Base-by-base conservation (phyloP, 2,329 filamentous ascomycete genomes). In the Fusarium veterinarium region DNA sequence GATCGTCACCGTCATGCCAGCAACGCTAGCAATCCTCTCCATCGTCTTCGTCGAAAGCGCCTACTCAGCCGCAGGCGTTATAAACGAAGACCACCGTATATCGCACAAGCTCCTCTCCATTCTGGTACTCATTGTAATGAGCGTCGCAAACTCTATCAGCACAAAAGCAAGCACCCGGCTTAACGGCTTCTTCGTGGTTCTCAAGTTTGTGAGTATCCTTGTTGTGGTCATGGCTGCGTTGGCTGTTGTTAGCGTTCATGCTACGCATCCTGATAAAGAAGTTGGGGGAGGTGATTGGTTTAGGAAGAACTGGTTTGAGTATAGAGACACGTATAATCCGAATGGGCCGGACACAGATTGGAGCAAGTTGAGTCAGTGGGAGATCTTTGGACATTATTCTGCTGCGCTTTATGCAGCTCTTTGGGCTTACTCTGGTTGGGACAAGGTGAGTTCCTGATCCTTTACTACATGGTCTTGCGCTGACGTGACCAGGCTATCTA, bases 361-460 rank as follows among this genome's bases (percentile, higher is more conserved):
- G 88, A 76, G 77, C 1, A 68, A 76, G 3, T 73, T 91, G 45
- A 81, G 84, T 9, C 78, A 82, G 33, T 91, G 90, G 90, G 88
- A 90, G 62, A 83, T 88, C 16, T 84, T 91, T 31, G 90, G 90
- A 0, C 87, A 91, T 72, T 87, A 87, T 62, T 89, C 88, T 6
- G 85, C 89, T 3, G 90, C 90, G 0, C 81, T 91, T 2, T 91
- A 91, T 72, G 90, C 86, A 0, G 89, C 88, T 0, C 76, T 91
- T 0, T 92, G 89, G 90, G 90, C 88, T 0, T 92, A 91, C 66
- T 90, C 88, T 1, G 90, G 90, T 1, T 92, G 90, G 90, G 90
- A 91, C 61, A 91, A 91, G 81, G 88, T 88, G 42, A 81, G 84
- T 49, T 19, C 0, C n/a, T 19, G 0, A 5, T 13, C 2, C 0